Base-by-base conservation (phyloP, 2,329 filamentous ascomycete species). In the Neocatenulostroma microsporum region DNA sequence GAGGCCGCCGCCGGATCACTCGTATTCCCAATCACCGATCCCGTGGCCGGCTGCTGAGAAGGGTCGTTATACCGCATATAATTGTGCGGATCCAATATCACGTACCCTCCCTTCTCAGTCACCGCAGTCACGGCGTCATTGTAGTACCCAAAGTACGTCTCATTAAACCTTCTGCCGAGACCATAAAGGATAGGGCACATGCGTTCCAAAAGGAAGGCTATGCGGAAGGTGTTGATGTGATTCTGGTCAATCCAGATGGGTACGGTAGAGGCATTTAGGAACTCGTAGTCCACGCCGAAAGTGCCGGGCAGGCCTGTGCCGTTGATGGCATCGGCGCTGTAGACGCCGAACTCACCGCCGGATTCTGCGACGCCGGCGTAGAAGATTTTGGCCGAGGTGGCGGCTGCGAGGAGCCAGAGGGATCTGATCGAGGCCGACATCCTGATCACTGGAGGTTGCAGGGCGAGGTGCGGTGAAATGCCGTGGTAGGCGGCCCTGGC, bases 31-130 rank as follows among this genome's bases (percentile, higher is more conserved):
- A 38, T 38, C 6, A 37, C 20, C 11, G 28, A 26, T 6, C 28
- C 69, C 5, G 61, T 64, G 37, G 54, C 62, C 3, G 70, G 69
- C 47, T 73, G 69, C 20, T 60, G 57, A 13, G 61, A 66, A 1
- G 69, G 69, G 46, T 73, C 60, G 44, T 71, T 71, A 52, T 73
- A 73, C 3, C 69, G 61, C 69, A 72, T 72, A 21, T 38, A 38
- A 21, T 38, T 38, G 21, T 38, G 36, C 19, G 36, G 28, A 21
- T 38, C 36, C 9, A 38, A 13, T 15, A 38, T 38, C 3, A 21
- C 36, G 20, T 38, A 38, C 8, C 28, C 36, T 20, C 36, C 36
- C 11, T 7, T 6, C 12, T 26, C 27, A 12, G 28, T 38, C 13
- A 38, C 27, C 12, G 19, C 19, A 4, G 11, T 28, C 19, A 38